These are phyloP conservation scores for Peronospora belbahrii DNA, from an alignment of 352 stramenopile species.

Conservation along the genomic window DNA sequence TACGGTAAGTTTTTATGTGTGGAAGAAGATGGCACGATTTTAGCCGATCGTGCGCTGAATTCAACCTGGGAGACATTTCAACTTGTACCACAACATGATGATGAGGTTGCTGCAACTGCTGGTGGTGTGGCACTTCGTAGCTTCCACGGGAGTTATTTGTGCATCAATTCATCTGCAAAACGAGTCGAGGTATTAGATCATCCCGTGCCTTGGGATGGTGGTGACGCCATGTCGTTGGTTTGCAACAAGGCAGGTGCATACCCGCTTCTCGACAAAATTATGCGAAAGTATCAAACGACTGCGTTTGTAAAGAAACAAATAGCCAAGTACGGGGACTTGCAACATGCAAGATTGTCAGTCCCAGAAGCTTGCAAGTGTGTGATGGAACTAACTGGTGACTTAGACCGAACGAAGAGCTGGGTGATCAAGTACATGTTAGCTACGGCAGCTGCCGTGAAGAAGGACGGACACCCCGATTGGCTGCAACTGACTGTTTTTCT, in stretches of 20 bases:
- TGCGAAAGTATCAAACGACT: constrained; percentile 66
- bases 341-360: constrained; percentile 50
- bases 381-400: constrained; percentile 55
- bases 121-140: constrained; percentile 61
- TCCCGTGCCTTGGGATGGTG: constrained; percentile 64
- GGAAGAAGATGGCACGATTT: constrained; percentile 59
- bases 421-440: constrained; percentile 69
- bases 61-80: constrained; percentile 87
- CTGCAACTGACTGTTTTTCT: constrained; percentile 70
- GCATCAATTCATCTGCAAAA: constrained; percentile 43
- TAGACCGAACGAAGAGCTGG: constrained; percentile 37
- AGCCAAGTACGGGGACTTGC: constrained; percentile 38
- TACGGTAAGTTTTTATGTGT: constrained; percentile 84
- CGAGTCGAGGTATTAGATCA: constrained; percentile 21
- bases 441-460: constrained; percentile 44
- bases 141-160: constrained; percentile 74
- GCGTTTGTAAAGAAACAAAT: constrained; percentile 43
- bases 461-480: constrained; percentile 74
- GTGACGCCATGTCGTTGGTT: constrained; percentile 63
- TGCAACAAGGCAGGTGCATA: constrained; percentile 52
- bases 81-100: constrained; percentile 48
- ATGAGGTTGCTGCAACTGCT: constrained; percentile 4
- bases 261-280: constrained; percentile 55
- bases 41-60: constrained; percentile 61
- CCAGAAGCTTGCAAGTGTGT: constrained; percentile 50